phyloP scores from a whole-genome alignment of 257 asterid species.

The Solanum etuberosum region DNA sequence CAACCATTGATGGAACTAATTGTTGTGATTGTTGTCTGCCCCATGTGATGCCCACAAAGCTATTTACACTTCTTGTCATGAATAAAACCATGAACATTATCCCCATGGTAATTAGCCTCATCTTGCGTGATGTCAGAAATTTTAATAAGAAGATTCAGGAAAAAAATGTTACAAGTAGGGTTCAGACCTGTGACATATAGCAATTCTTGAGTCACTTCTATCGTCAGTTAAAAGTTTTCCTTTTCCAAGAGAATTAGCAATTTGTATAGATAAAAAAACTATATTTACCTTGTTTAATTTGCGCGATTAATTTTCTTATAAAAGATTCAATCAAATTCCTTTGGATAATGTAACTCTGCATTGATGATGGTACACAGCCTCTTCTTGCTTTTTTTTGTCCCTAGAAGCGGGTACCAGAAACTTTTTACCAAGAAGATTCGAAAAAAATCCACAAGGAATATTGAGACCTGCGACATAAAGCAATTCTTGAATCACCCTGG shows the following conservation, averaged over 20 bases:
- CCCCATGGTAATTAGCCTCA: background rate
- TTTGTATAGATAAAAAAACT: background rate
- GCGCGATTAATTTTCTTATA: background rate
- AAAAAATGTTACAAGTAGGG: background rate
- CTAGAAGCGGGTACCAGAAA: background rate
- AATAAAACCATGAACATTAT: background rate
- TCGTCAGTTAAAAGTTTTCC: background rate
- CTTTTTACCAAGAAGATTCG: no score
- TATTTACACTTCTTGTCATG: background rate
- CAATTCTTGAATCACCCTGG: background rate
- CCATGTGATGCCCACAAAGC: slow-evolving; percentile 20
- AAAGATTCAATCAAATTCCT: no score
- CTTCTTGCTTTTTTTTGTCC: background rate
- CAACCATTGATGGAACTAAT: background rate
- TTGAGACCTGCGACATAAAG: background rate
- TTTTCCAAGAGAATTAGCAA: background rate
- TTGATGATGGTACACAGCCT: background rate
- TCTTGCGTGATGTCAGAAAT: background rate
- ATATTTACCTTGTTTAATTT: background rate
- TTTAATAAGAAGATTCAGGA: background rate
- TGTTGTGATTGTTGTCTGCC: slow-evolving; percentile 9
- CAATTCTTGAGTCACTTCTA: background rate
- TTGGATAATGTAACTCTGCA: background rate
- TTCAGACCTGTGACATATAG: background rate
- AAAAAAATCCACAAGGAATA: no score